phyloP scores from a whole-genome alignment of 2,329 filamentous ascomycete genomes.

The Fusarium pseudocircinatum region DNA sequence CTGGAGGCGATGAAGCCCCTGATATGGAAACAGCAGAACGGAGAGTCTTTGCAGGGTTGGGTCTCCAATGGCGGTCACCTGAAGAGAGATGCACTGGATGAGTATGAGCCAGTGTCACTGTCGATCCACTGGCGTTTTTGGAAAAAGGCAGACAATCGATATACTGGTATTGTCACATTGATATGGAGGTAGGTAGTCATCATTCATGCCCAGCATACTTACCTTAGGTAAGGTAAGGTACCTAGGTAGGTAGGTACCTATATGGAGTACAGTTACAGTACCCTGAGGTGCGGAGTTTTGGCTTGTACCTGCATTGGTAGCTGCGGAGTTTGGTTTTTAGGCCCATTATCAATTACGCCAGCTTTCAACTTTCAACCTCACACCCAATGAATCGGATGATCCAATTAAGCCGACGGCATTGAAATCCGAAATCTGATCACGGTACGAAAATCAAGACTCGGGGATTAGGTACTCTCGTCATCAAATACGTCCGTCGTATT shows the following conservation, averaged over 20 bases:
- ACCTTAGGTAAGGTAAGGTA: too few species aligned
- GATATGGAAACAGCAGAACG: conserved; percentile 79
- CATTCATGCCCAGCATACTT: not conserved
- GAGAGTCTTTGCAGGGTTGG: conserved; percentile 81
- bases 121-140: not conserved
- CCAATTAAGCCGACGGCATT: conserved; percentile 35
- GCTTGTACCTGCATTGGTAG: conserved; percentile 18
- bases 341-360: not conserved
- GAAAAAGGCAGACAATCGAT: not conserved
- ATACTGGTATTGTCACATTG: not conserved
- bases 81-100: conserved; percentile 74
- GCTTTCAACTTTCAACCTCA: not conserved
- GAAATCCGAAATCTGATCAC: not conserved
- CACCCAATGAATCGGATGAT: conserved; percentile 8
- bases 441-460: conserved; percentile 13
- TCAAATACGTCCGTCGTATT: not conserved
- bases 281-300: conserved; percentile 31
- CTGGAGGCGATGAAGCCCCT: conserved; percentile 57
- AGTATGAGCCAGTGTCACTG: conserved; percentile 20
- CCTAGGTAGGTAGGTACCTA: too few species aligned
- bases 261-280: not conserved
- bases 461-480: not conserved
- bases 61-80: conserved; percentile 72
- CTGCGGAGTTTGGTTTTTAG: conserved; percentile 32
- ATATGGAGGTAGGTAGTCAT: not conserved